phyloP scores from a whole-genome alignment of 2,329 filamentous ascomycete species.

The Simplicillium aogashimaense region DNA sequence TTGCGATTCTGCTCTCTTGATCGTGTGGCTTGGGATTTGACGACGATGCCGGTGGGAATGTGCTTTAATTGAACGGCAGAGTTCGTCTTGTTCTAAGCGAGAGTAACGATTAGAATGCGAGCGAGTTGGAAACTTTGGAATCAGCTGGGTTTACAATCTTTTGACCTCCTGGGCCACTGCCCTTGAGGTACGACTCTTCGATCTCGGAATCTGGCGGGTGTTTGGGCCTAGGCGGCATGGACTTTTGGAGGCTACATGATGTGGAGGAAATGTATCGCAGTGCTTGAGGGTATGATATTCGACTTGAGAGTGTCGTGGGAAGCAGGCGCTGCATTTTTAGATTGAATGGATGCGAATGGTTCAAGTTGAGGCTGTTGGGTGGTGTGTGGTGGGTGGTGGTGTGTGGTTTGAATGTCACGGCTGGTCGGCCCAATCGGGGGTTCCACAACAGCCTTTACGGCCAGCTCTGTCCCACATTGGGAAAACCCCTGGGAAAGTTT shows the following conservation, averaged over 20 bases:
- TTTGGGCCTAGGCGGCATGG: constrained; percentile 62
- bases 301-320: not conserved
- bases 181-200: constrained; percentile 78
- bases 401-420: too few relatives aligned
- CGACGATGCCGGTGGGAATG: constrained; percentile 77
- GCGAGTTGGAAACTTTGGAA: not conserved
- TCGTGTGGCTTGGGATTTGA: constrained; percentile 89
- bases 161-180: constrained; percentile 85
- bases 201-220: constrained; percentile 70
- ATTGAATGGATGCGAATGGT: too few relatives aligned
- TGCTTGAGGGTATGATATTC: constrained; percentile 8
- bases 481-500: too few relatives aligned
- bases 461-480: too few relatives aligned
- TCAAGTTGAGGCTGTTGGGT: too few relatives aligned
- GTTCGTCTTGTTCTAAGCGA: constrained; percentile 77
- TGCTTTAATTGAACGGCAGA: constrained; percentile 92
- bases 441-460: too few relatives aligned
- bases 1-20: constrained; percentile 81
- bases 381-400: too few relatives aligned
- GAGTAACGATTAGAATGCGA: not conserved
- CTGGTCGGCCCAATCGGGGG: too few relatives aligned
- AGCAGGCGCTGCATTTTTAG: too few relatives aligned
- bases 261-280: constrained; percentile 15
- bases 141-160: constrained; percentile 59
- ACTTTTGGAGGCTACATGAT: constrained; percentile 31